A percentile compares a stretch with the other conserved stretches of the same genome.
These are phyloP conservation scores for Hemisphaericaspora xylofermentans DNA, from an alignment of 1,139 yeast genomes.

Conservation along the genomic window DNA sequence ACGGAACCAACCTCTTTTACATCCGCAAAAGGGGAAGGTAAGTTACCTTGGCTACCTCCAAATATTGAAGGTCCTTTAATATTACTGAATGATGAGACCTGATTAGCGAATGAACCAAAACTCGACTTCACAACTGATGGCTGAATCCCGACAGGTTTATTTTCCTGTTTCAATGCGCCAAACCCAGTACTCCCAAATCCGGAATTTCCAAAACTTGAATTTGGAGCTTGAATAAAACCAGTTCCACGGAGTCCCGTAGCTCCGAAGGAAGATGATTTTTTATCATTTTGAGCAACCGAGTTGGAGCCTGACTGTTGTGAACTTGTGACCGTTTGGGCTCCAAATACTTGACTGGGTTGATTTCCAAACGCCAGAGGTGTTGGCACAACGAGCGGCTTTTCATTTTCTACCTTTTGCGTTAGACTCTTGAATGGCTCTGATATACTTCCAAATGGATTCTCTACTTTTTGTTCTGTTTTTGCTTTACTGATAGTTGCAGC, in stretches of 20 bases:
- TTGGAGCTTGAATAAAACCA: neutral
- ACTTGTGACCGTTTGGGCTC: neutral
- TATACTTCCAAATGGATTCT: neutral
- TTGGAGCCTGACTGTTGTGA: too few relatives aligned
- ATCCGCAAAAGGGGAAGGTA: neutral
- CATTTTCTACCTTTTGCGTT: neutral
- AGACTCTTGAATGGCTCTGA: neutral
- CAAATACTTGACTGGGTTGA: neutral
- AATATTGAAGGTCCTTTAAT: conserved; percentile 1
- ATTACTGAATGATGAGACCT: conserved; percentile 9
- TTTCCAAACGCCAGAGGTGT: neutral
- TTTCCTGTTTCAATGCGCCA: conserved; percentile 10
- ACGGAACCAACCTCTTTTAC: neutral
- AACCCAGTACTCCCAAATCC: conserved; percentile 18
- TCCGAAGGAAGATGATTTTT: conserved; percentile 8
- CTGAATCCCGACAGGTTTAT: conserved; percentile 6
- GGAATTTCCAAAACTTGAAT: conserved; percentile 18
- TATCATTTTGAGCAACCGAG: too few relatives aligned
- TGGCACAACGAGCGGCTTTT: too few relatives aligned
- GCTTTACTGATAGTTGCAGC: neutral
- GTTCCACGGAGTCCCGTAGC: conserved; percentile 5
- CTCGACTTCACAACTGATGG: conserved; percentile 6
- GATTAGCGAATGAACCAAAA: conserved; percentile 10
- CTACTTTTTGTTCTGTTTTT: neutral
- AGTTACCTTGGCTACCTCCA: neutral